Evolutionary conservation across 179 eudicot species (phyloP).

Genomic region (Actinidia polygama): DNA sequence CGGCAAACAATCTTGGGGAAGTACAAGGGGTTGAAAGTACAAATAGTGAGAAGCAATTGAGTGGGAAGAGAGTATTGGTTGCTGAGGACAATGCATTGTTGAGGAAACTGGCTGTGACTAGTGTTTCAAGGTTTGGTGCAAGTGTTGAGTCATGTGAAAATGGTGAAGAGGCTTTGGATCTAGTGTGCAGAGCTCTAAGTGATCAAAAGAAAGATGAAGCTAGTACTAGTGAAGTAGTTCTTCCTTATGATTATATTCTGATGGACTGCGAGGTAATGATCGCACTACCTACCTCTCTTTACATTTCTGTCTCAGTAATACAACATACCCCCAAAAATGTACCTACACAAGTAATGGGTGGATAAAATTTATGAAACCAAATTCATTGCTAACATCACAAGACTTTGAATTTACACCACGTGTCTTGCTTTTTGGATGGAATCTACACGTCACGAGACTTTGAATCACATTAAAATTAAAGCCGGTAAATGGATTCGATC

Average conservation of each 20-base stretch:
- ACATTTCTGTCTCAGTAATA: not conserved
- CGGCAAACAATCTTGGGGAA: too few relatives aligned
- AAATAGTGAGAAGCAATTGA: conserved; percentile 30
- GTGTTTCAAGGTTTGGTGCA: conserved; percentile 45
- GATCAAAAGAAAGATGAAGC: conserved; percentile 23
- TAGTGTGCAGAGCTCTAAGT: conserved; percentile 36
- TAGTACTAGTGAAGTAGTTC: not conserved
- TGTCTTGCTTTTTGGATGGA: too few relatives aligned
- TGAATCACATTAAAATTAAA: too few relatives aligned
- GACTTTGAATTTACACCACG: too few relatives aligned
- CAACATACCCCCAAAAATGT: too few relatives aligned
- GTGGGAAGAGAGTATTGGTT: conserved; percentile 55
- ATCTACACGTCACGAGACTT: too few relatives aligned
- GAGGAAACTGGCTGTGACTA: conserved; percentile 24
- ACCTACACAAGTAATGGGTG: not conserved
- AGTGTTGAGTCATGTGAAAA: conserved; percentile 34
- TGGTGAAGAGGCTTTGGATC: conserved; percentile 52
- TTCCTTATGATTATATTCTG: conserved; percentile 63
- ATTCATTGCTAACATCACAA: not conserved
- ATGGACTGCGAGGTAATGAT: conserved; percentile 82
- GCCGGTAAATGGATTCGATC: too few relatives aligned
- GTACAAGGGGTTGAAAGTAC: conserved; percentile 12
- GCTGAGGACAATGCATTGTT: conserved; percentile 45
- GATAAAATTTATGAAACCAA: not conserved
- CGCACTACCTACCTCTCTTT: not conserved